Percentiles rank a stretch among this genome's conserved stretches.
Conservation (phyloP, 208 protist species). For the Leishmania guyanensis region DNA sequence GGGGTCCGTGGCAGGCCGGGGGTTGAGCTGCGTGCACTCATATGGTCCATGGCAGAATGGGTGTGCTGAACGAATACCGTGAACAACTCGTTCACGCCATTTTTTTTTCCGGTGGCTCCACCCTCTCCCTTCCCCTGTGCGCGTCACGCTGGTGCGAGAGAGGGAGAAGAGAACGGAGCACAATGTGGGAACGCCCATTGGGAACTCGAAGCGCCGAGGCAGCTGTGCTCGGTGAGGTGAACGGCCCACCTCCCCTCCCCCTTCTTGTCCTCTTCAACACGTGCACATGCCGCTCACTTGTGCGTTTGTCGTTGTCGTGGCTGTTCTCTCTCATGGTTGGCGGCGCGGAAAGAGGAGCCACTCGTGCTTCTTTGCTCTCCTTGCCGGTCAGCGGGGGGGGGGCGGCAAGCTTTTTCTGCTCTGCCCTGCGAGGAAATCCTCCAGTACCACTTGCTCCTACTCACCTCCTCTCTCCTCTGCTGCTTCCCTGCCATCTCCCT, state of each 20-base stretch:
- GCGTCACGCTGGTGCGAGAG: neutral
- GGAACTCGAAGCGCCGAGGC: neutral
- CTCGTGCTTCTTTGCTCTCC: neutral
- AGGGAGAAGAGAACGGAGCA: neutral
- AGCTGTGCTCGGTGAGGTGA: too few species aligned
- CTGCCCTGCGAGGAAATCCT: neutral
- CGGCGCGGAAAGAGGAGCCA: neutral
- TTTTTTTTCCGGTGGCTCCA: neutral
- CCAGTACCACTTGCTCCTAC: neutral
- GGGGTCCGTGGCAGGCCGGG: too few species aligned
- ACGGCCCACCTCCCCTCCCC: neutral
- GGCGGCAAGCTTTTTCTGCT: neutral
- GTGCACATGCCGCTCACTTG: neutral
- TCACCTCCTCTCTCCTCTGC: neutral
- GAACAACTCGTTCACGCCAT: neutral
- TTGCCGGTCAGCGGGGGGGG: neutral
- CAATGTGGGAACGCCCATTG: neutral
- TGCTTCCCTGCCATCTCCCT: neutral
- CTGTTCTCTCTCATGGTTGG: neutral
- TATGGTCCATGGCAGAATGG: neutral
- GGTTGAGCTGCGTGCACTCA: too few species aligned
- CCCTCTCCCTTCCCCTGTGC: neutral
- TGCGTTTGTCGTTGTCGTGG: neutral
- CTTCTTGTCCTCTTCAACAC: neutral
- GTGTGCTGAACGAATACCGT: neutral